Evolutionary conservation across 2,329 filamentous ascomycete genomes (phyloP).

Genomic region (Hymenoscyphus fructigenus): DNA sequence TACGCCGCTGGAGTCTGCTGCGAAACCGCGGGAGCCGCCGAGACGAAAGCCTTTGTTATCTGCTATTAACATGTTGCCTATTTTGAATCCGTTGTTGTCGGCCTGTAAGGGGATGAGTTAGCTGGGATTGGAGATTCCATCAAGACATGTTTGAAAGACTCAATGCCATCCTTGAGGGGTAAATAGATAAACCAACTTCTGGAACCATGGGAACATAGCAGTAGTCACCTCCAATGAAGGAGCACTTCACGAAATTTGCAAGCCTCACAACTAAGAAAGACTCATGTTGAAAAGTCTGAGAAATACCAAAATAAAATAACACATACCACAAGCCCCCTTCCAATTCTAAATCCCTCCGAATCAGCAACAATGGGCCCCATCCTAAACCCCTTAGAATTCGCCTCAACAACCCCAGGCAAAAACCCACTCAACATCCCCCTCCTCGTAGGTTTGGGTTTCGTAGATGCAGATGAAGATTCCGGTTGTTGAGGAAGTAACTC

Average conservation of each 20-base stretch:
- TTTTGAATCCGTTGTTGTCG: constrained; percentile 20
- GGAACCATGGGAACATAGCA: not conserved
- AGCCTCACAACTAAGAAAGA: too few relatives aligned
- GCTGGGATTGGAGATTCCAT: not conserved
- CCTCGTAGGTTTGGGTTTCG: constrained; percentile 2
- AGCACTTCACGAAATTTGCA: not conserved
- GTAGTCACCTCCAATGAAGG: not conserved
- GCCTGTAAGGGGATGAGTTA: constrained; percentile 7
- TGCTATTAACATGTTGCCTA: constrained; percentile 35
- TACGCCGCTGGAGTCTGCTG: constrained; percentile 25
- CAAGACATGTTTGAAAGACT: too few relatives aligned
- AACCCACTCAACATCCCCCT: constrained; percentile 13
- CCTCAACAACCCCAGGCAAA: constrained; percentile 15
- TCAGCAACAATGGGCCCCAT: constrained; percentile 31
- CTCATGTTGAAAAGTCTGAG: too few relatives aligned
- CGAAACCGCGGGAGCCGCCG: constrained; percentile 25
- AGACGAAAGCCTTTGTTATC: constrained; percentile 43
- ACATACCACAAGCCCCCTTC: constrained; percentile 23
- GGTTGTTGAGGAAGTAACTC: constrained; percentile 14
- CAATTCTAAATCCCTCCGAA: constrained; percentile 29
- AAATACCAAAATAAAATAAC: not conserved
- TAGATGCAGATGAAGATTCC: not conserved
- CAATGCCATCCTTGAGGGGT: not conserved
- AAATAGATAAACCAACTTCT: not conserved
- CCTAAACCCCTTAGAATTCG: constrained; percentile 18